Evolutionary conservation across 352 stramenopile species (phyloP), one percentile per base, ranked within the genome.

Genomic region (Globisporangium cystogenes): DNA sequence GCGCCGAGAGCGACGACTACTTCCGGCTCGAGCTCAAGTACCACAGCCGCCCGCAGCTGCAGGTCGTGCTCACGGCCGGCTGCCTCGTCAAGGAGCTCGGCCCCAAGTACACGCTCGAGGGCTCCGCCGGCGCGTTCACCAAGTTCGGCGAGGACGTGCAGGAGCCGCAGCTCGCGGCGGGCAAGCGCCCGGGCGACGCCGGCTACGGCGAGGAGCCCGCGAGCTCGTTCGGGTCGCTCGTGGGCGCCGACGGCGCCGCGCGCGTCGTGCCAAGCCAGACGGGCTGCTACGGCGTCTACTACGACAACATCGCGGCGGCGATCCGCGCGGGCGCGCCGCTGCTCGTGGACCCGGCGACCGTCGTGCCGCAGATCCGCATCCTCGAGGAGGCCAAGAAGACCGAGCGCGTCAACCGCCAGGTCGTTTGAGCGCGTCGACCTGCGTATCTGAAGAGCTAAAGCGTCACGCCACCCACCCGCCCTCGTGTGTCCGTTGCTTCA

Each of bases 1-100:
- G 74, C 23, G 61, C 63, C 3, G 62, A 74, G 60, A 88, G 80
- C 49, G 80, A 90, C 39, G 80, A 90, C 52, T 90, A 72, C 71
- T 90, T 90, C 62, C 67, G 64, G 42, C 64, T 90, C 27, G 64
- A 87, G 64, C 75, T 86, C 64, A 76, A 78, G 52, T 88, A 87
- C 60, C 48, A 50, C 15, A 46, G 58, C 21, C 71, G 65, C 18
- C 73, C 77, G 3, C 37, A 72, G 45, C 55, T 82, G 1, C 54
- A 83, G 35, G 72, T 90, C n/a, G 60, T 90, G 23, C 56, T 88
- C 49, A 82, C 67, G 2, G 76, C 80, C 7, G 75, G 80, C 1
- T 87, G 86, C 74, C 65, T 90, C 27, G 61, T 87, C 14, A 73
- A 86, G 57, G 64, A 83, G 23, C 53, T 68, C 7, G 67, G 73